These are phyloP conservation scores for Fusarium sp. DNA, from an alignment of 2,329 filamentous ascomycete species.

Conservation along the genomic window DNA sequence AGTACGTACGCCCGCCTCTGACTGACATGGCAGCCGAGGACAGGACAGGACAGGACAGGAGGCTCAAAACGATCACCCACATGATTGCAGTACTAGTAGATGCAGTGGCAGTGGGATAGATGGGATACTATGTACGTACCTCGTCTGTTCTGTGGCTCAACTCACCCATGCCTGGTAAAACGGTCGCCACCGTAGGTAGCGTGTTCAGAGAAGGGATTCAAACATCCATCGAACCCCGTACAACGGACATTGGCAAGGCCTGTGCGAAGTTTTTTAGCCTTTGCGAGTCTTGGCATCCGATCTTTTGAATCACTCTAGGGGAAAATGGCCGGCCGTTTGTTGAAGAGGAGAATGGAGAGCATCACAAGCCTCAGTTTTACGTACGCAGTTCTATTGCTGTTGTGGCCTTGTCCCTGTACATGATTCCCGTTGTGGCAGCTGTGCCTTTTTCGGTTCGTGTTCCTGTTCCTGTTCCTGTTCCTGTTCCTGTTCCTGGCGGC, in stretches of 20 bases:
- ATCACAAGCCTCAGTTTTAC: not conserved
- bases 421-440: not conserved
- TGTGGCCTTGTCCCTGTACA: constrained; percentile 1
- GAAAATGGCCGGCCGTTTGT: constrained; percentile 18
- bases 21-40: not conserved
- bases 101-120: not conserved
- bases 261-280: constrained; percentile 30
- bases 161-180: constrained; percentile 40
- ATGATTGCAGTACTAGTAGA: not conserved
- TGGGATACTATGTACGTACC: not conserved
- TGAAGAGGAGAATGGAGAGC: not conserved
- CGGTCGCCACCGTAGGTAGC: constrained; percentile 43
- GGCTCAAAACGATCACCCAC: constrained; percentile 29
- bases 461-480: not conserved
- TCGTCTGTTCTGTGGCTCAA: constrained; percentile 18
- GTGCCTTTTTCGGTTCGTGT: not conserved
- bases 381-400: not conserved
- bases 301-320: constrained; percentile 18
- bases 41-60: constrained; percentile 7
- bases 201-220: constrained; percentile 40
- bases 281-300: constrained; percentile 45
- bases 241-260: constrained; percentile 30
- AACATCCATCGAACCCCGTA: constrained; percentile 16
- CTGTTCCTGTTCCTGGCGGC: constrained; percentile 13
- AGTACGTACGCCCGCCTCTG: not conserved